Evolutionary conservation across 495 filamentous ascomycete genomes (phyloP).

Genomic region (Penicillium chermesinum): DNA sequence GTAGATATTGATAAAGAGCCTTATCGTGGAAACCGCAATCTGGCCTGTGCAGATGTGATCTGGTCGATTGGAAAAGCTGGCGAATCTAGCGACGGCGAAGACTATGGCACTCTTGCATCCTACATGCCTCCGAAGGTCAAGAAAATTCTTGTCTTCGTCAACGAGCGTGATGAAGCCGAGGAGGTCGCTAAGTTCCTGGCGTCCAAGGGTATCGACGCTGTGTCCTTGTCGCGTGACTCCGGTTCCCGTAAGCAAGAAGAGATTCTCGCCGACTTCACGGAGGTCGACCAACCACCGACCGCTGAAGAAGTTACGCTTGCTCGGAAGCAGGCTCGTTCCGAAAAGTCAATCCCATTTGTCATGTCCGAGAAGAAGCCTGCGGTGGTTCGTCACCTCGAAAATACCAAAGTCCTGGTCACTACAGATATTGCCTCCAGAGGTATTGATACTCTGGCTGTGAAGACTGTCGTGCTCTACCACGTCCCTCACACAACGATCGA

Average conservation of each 20-base stretch:
- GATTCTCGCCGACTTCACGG: conserved; percentile 72
- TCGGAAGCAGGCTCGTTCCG: conserved; percentile 28
- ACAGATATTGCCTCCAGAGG: conserved; percentile 90
- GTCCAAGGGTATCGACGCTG: conserved; percentile 81
- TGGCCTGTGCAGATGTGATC: conserved; percentile 91
- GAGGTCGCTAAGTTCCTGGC: conserved; percentile 75
- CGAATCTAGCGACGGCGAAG: conserved; percentile 28
- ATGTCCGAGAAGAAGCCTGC: conserved; percentile 15
- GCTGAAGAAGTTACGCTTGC: conserved; percentile 35
- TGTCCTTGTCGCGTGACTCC: conserved; percentile 77
- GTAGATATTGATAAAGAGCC: conserved; percentile 85
- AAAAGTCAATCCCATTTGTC: conserved; percentile 31
- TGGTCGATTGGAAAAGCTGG: conserved; percentile 86
- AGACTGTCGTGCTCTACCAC: conserved; percentile 88
- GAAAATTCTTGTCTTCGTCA: conserved; percentile 93
- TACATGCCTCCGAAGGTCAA: conserved; percentile 56
- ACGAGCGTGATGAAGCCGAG: conserved; percentile 83
- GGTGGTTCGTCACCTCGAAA: conserved; percentile 42
- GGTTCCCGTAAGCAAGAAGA: conserved; percentile 65
- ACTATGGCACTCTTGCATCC: conserved; percentile 25
- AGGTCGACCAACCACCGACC: conserved; percentile 41
- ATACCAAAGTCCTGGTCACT: conserved; percentile 86
- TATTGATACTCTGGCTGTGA: conserved; percentile 89
- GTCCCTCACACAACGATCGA: conserved; percentile 94
- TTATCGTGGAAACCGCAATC: conserved; percentile 81